Percentiles rank a stretch among this genome's conserved stretches.
phyloP scores from a whole-genome alignment of 1,284 basidiomycete species.

The Trichosporon asahii region DNA sequence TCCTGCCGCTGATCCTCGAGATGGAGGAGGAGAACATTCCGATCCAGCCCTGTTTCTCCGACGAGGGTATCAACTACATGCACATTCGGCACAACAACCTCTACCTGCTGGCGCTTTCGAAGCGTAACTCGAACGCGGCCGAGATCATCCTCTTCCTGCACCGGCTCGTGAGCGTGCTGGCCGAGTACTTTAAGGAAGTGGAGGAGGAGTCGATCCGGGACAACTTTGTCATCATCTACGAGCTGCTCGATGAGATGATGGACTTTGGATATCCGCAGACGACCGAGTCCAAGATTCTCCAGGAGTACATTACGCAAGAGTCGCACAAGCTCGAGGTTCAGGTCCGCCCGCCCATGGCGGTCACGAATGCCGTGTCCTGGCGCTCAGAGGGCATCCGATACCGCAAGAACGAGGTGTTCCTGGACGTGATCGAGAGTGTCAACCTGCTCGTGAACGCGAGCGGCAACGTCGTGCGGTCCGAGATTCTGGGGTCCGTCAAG shows the following conservation, averaged over 20 bases:
- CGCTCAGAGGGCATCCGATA: constrained; percentile 96
- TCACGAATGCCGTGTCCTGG: constrained; percentile 99
- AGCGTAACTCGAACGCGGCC: constrained; percentile 92
- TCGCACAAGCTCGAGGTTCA: constrained; percentile 98
- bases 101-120: constrained; percentile 91
- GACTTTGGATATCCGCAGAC: constrained; percentile 99
- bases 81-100: constrained; percentile 97
- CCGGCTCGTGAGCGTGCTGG: constrained; percentile 69
- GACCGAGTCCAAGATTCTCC: constrained; percentile 97
- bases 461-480: constrained; percentile 94
- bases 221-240: constrained; percentile 97
- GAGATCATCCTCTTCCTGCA: constrained; percentile 97
- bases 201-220: constrained; percentile 99
- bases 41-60: constrained; percentile 92
- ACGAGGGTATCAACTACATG: constrained; percentile 94
- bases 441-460: constrained; percentile 95
- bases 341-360: constrained; percentile 90
- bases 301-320: constrained; percentile 96
- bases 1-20: constrained; percentile 90
- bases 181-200: constrained; percentile 99
- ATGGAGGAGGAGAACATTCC: constrained; percentile 96
- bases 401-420: constrained; percentile 98
- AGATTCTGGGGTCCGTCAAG: constrained; percentile 96
- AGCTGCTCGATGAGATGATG: constrained; percentile 99
- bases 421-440: constrained; percentile 97